phyloP scores from a whole-genome alignment of 257 asterid species.

The Phtheirospermum japonicum region DNA sequence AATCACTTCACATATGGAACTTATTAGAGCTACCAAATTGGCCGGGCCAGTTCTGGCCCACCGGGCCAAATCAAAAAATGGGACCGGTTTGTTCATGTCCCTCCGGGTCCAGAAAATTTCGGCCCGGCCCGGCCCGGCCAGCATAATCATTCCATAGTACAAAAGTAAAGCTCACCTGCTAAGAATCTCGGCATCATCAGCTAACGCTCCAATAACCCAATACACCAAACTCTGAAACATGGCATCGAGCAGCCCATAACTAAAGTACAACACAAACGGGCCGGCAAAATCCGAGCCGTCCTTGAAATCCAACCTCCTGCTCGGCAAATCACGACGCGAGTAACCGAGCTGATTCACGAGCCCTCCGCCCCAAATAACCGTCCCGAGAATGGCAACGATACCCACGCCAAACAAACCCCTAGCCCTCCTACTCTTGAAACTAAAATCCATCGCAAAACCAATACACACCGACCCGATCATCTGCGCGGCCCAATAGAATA shows the following conservation, averaged over 20 bases:
- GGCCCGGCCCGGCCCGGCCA: too few relatives aligned
- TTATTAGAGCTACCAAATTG: too few relatives aligned
- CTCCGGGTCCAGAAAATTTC: too few relatives aligned
- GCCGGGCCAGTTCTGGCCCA: too few relatives aligned
- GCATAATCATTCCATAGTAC: neutral
- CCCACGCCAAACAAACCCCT: constrained; percentile 34
- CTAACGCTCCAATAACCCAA: constrained; percentile 87
- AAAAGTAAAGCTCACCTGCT: constrained; percentile 52
- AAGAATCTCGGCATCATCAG: constrained; percentile 83
- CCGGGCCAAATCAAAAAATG: too few relatives aligned
- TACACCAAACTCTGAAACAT: constrained; percentile 95
- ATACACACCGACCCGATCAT: constrained; percentile 77
- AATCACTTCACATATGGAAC: neutral
- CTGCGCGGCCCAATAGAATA: constrained; percentile 64
- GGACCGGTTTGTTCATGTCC: neutral
- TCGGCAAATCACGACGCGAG: constrained; percentile 38
- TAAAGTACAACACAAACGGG: constrained; percentile 74
- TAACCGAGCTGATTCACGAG: constrained; percentile 63
- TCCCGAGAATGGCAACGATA: constrained; percentile 49
- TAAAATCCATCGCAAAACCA: constrained; percentile 51
- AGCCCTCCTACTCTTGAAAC: constrained; percentile 84
- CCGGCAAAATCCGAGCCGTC: constrained; percentile 71
- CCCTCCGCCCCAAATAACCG: constrained; percentile 91
- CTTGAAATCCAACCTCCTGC: constrained; percentile 59
- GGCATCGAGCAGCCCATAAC: constrained; percentile 89